phyloP scores from a whole-genome alignment of 305 asterid species.

The Fraxinus ornus region DNA sequence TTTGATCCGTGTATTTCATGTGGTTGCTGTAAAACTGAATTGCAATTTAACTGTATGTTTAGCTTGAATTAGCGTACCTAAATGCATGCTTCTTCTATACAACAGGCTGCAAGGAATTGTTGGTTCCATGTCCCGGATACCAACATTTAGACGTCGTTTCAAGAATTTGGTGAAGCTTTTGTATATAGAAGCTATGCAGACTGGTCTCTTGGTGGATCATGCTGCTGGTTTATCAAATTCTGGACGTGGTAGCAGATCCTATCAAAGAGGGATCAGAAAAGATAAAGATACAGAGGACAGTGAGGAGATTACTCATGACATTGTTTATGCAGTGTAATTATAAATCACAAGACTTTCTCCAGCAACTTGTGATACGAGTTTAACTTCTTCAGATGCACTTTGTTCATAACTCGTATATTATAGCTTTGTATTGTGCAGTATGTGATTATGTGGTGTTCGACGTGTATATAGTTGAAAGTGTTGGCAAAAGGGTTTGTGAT shows the following conservation, averaged over 20 bases:
- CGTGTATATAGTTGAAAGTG: background rate
- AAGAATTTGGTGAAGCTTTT: constrained; percentile 57
- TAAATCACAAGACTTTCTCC: background rate
- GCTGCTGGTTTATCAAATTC: constrained; percentile 27
- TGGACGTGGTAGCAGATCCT: constrained; percentile 26
- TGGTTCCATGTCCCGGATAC: constrained; percentile 64
- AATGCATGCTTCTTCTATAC: background rate
- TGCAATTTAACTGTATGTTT: background rate
- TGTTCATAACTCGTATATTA: background rate
- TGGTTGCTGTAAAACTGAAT: background rate
- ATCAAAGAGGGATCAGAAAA: constrained; percentile 31
- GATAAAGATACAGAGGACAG: constrained; percentile 25
- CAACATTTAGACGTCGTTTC: constrained; percentile 80
- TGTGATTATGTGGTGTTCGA: background rate
- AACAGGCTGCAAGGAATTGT: constrained; percentile 79
- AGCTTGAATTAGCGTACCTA: background rate
- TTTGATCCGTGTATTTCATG: background rate
- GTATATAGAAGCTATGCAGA: constrained; percentile 55
- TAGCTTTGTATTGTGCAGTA: background rate
- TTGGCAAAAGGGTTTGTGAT: background rate
- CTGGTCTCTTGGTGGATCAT: constrained; percentile 34
- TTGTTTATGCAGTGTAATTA: constrained; percentile 33
- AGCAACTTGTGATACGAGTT: background rate
- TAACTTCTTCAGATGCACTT: background rate
- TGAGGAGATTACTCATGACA: background rate